A percentile compares a stretch with the other conserved stretches of the same genome.
These are phyloP conservation scores for Solanum ahanhuiri DNA, from an alignment of 257 asterid species.

Conservation along the genomic window DNA sequence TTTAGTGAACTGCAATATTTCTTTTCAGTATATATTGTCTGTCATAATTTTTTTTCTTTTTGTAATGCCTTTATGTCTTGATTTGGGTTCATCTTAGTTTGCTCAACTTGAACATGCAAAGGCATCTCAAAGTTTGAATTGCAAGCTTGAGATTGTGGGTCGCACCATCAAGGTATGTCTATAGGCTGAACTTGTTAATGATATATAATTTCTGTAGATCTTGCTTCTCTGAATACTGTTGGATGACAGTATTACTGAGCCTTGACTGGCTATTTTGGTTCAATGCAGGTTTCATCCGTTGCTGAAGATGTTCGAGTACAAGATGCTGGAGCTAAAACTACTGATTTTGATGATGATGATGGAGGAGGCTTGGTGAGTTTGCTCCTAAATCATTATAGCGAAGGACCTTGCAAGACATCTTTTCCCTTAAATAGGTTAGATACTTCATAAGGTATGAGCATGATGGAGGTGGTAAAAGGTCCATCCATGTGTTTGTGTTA, in stretches of 20 bases:
- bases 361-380: slow-evolving; percentile 93
- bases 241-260: neutral
- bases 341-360: slow-evolving; percentile 82
- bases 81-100: slow-evolving; percentile 34
- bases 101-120: slow-evolving; percentile 83
- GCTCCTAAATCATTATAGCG: neutral
- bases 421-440: neutral
- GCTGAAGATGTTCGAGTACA: slow-evolving; percentile 73
- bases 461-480: neutral
- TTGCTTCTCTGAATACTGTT: neutral
- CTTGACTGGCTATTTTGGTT: neutral
- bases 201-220: neutral
- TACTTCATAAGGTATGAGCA: neutral
- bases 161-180: slow-evolving; percentile 35
- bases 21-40: neutral
- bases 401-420: neutral
- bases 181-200: no score
- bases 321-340: slow-evolving; percentile 82
- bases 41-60: no score
- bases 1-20: neutral
- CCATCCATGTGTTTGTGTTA: neutral
- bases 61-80: neutral
- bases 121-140: slow-evolving; percentile 47
- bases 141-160: no score
- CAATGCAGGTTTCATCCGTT: slow-evolving; percentile 71